Conservation (phyloP, 2,329 filamentous ascomycete genomes). For the Scleromitrula shiraiana region DNA sequence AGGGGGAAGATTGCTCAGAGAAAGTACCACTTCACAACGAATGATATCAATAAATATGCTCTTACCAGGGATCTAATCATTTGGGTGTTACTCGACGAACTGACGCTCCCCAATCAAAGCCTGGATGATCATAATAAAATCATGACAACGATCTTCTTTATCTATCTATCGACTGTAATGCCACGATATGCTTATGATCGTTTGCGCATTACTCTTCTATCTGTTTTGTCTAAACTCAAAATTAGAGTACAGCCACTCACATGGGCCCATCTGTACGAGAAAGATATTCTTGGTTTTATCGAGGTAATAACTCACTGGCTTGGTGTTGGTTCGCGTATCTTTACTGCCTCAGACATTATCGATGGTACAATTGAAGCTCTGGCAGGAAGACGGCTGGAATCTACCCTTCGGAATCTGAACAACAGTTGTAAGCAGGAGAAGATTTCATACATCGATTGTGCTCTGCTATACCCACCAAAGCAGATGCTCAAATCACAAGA, state of each 20-base stretch:
- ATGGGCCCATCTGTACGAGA: background rate
- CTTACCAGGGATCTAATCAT: constrained; percentile 10
- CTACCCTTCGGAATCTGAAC: too few species aligned
- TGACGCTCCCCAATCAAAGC: background rate
- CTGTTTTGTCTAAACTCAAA: background rate
- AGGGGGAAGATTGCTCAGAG: background rate
- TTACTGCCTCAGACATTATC: too few species aligned
- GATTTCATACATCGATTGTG: too few species aligned
- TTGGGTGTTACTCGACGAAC: constrained; percentile 9
- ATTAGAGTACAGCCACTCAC: background rate
- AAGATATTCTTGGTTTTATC: background rate
- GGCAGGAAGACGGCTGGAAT: too few species aligned
- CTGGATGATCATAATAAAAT: background rate
- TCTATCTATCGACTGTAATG: constrained; percentile 11
- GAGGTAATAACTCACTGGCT: too few species aligned
- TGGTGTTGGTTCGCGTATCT: too few species aligned
- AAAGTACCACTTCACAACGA: constrained; percentile 13
- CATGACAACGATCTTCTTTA: constrained; percentile 10
- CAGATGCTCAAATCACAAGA: background rate
- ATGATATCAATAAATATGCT: constrained; percentile 12
- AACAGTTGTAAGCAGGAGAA: too few species aligned
- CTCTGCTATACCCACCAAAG: too few species aligned
- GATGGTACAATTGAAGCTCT: too few species aligned
- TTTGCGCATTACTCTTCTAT: too few species aligned
- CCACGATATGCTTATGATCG: constrained; percentile 10